Evolutionary conservation across 352 stramenopile species (phyloP).

Genomic region (Pythium plurisporium): DNA sequence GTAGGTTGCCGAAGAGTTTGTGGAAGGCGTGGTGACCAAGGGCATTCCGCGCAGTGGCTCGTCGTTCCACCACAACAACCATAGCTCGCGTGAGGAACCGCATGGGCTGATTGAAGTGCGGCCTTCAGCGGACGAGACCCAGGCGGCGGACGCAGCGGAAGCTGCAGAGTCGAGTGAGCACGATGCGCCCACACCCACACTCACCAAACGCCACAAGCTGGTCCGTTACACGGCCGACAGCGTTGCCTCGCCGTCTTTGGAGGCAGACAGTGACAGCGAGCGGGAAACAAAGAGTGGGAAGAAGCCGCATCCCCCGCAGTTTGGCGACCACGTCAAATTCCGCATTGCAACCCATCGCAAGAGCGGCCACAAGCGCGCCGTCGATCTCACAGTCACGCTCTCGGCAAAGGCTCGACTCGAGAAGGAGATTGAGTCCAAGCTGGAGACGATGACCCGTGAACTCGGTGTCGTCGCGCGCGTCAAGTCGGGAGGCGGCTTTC

Average conservation of each 20-base stretch:
- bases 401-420: constrained; percentile 62
- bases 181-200: constrained; percentile 22
- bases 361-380: constrained; percentile 53
- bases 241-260: constrained; percentile 7
- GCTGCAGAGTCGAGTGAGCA: no score
- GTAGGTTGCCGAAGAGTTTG: constrained; percentile 35
- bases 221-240: constrained; percentile 63
- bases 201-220: constrained; percentile 21
- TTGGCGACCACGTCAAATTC: constrained; percentile 72
- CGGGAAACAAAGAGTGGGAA: constrained; percentile 15
- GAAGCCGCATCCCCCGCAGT: constrained; percentile 32
- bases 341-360: constrained; percentile 69
- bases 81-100: constrained; percentile 30
- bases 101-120: constrained; percentile 45
- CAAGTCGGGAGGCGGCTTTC: constrained; percentile 62
- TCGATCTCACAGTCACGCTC: constrained; percentile 52
- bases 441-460: constrained; percentile 52
- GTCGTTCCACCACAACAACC: constrained; percentile 33
- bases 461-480: constrained; percentile 52
- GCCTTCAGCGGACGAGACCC: constrained; percentile 7
- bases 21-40: constrained; percentile 63
- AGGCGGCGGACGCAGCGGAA: neutral
- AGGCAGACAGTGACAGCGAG: constrained; percentile 11
- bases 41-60: constrained; percentile 33
- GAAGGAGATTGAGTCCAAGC: constrained; percentile 63